Base-by-base conservation (phyloP, 495 filamentous ascomycete genomes). In the Lophium mytilinum region DNA sequence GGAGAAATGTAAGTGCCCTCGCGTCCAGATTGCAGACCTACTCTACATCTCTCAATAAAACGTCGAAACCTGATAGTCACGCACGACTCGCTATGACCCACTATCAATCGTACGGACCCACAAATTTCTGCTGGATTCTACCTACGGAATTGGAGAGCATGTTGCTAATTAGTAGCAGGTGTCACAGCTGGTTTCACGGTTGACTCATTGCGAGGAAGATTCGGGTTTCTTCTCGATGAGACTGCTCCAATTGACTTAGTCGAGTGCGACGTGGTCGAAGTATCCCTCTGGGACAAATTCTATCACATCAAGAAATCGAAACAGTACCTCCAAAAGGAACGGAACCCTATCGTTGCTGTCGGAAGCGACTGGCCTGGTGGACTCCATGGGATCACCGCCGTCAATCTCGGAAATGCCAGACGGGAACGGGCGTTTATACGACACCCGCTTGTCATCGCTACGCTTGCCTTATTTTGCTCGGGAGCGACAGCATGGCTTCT, bases 401-500 rank as follows among this genome's bases (percentile, higher is more conserved):
- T 55, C 15, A 55, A 55, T 30, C 52, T 55, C 10, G 52, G 52
- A 11, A 55, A 55, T 12, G 41, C 41, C 12, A 35, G 15, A 43
- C 52, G 24, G 37, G 52, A 55, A 34, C 24, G n/a, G 5, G 17
- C 21, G 2, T 55, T 55, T 17, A 21, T 19, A 18, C 52, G 19
- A n/a, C 12, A 40, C 36, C 52, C 37, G 7, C 47, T 55, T 15
- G 9, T 55, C 18, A 46, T 55, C 30, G 52, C 33, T 11, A 14
- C 46, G 10, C 11, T 34, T 19, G 41, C 52, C 30, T 42, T 55
- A 15, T 4, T 55, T 11, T 55, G 52, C 37, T 55, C 52, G 11
- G 52, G 52, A 46, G 37, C 41, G n/a, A 55, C 52, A 12, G 30
- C 36, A 45, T 55, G 52, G 52, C 52, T 55, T 12, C 19, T 55